Evolutionary conservation across 768 basidiomycete genomes (phyloP), one percentile per base, ranked within the genome.

Genomic region (Cystobasidium ongulense): DNA sequence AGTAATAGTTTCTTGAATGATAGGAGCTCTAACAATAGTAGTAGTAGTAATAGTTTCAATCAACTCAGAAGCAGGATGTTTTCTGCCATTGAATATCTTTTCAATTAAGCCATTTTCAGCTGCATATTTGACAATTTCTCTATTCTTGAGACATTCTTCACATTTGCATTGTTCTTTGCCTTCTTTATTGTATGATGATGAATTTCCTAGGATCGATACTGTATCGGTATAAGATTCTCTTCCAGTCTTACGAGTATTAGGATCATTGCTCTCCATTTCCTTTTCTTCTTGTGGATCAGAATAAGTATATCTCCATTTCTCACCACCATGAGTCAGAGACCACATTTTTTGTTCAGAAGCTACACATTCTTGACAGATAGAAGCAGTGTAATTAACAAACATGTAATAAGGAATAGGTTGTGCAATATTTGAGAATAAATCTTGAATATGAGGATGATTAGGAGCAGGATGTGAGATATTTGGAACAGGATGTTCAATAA

Each of bases 21-120:
- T 71, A 18, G 68, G 68, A 5, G 68, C 68, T 23, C 68, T 46
- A 25, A 71, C 68, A 13, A 71, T 71, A 8, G 68, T 71, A 10
- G 68, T 71, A 15, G 50, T 53, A 1, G 68, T 71, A 25, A 59
- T 71, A n/a, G 68, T 71, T 35, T 71, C 68, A 31, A 71, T 71
- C 25, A 52, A 27, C 43, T 71, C 68, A 27, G 46, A 53, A 8
- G 29, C 33, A 31, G 68, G 68, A 27, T 71, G 68, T 46, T 53
- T 10, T 27, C 33, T 31, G 11, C 68, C 68, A 1, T 36, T 53
- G 36, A 71, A 71, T 4, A 71, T 59, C 53, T 71, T 54, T 27
- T 71, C 68, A 52, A 71, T 71, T 17, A 71, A 31, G 50, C 68
- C 68, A 52, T 71, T 71, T 53, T 71, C 68, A 23, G 68, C 68